Conservation (phyloP, 2,329 filamentous ascomycete genomes). For the Thelonectria olida region DNA sequence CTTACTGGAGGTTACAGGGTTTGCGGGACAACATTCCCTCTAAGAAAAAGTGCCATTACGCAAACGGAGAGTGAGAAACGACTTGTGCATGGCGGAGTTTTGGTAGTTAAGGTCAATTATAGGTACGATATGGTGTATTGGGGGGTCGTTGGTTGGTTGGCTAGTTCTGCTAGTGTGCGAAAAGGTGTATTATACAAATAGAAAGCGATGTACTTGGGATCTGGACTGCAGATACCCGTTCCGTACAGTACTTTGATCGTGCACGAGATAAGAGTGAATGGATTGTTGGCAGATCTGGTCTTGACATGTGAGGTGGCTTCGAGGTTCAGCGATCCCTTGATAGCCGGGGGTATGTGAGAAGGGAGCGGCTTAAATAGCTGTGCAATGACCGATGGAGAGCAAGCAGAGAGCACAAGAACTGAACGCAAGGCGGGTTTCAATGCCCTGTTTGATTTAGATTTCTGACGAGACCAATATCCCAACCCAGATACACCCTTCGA, state of each 20-base stretch:
- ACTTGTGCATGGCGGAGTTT: neutral
- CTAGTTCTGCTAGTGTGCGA: neutral
- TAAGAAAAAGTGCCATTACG: neutral
- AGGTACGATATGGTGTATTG: neutral
- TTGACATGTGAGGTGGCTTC: too few relatives aligned
- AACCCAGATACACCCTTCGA: too few relatives aligned
- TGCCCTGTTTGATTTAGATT: too few relatives aligned
- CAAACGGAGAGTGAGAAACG: neutral
- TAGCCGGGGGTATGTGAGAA: too few relatives aligned
- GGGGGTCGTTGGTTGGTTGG: neutral
- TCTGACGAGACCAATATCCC: too few relatives aligned
- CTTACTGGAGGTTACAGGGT: neutral
- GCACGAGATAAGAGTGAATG: too few relatives aligned
- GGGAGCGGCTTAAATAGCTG: too few relatives aligned
- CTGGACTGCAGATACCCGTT: neutral
- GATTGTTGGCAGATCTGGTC: too few relatives aligned
- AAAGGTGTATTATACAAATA: neutral
- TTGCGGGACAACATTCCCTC: neutral
- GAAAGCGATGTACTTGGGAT: neutral
- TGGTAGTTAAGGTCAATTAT: neutral
- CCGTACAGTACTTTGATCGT: neutral
- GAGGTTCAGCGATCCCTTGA: too few relatives aligned
- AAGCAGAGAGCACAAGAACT: too few relatives aligned
- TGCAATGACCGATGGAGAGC: too few relatives aligned
- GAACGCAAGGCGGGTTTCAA: too few relatives aligned